These are phyloP conservation scores for Linnemannia schmuckeri DNA, from an alignment of 192 early-diverging fungal genomes.

Conservation along the genomic window DNA sequence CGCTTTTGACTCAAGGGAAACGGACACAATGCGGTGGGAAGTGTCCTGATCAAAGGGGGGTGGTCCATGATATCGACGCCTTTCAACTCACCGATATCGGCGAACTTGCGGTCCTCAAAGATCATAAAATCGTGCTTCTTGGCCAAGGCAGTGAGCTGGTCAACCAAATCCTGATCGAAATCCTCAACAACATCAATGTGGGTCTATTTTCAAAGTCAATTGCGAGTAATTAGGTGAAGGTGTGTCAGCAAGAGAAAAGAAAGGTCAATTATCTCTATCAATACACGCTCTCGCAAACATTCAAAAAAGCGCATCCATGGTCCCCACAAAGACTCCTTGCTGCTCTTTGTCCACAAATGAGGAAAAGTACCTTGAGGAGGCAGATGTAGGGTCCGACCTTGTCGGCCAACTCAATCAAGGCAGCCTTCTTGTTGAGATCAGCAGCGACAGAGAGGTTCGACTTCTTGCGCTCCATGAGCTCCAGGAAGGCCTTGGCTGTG, in stretches of 20 bases:
- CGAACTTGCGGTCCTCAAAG: constrained; percentile 99
- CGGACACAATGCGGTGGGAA: background rate
- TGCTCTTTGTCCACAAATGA: background rate
- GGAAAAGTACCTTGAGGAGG: constrained; percentile 81
- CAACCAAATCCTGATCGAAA: constrained; percentile 90
- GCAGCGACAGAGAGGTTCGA: constrained; percentile 92
- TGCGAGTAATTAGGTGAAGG: background rate
- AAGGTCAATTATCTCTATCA: background rate
- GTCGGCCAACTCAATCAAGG: constrained; percentile 90
- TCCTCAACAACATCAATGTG: constrained; percentile 96
- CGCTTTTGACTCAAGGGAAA: too few relatives aligned
- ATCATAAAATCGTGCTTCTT: constrained; percentile 95
- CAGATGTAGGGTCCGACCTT: constrained; percentile 95
- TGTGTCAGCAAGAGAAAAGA: background rate
- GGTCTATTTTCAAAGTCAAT: constrained; percentile 65
- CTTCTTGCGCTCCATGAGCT: constrained; percentile 90
- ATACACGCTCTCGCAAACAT: background rate
- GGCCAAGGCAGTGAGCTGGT: constrained; percentile 78
- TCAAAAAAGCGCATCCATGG: too few relatives aligned
- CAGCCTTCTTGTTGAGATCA: constrained; percentile 90
- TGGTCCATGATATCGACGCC: background rate
- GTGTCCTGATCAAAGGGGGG: background rate
- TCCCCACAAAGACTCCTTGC: too few relatives aligned
- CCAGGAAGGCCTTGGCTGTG: constrained; percentile 79
- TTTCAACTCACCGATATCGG: constrained; percentile 84